Evolutionary conservation across 441 rosid genomes (phyloP).

Genomic region (Euphorbia schlechtendalii): DNA sequence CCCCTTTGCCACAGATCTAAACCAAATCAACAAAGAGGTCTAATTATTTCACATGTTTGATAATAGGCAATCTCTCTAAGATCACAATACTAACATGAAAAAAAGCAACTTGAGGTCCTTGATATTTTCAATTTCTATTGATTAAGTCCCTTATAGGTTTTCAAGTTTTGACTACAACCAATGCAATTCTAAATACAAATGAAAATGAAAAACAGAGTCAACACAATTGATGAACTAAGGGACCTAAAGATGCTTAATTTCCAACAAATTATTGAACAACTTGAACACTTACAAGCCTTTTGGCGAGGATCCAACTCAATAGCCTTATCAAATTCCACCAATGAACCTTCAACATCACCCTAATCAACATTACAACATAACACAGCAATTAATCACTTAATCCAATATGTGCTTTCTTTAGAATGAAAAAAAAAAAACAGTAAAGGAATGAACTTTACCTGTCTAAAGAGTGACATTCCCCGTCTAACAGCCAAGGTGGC

Average conservation of each 20-base stretch:
- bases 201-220: no score
- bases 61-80: neutral
- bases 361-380: constrained; percentile 16
- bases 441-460: constrained; percentile 32
- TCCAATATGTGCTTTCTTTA: no score
- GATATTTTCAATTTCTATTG: neutral
- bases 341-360: constrained; percentile 83
- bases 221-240: neutral
- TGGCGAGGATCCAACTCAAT: constrained; percentile 69
- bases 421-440: neutral
- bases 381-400: no score
- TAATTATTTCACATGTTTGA: neutral
- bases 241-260: neutral
- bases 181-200: no score
- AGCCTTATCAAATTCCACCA: constrained; percentile 69
- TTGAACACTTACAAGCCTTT: constrained; percentile 59
- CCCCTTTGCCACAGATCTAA: constrained; percentile 97
- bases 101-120: neutral
- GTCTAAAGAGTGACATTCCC: constrained; percentile 75
- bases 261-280: neutral
- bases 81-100: neutral
- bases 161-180: no score
- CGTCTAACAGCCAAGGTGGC: constrained; percentile 53
- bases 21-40: constrained; percentile 12
- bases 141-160: neutral